phyloP scores from a whole-genome alignment of 345 rosid genomes.

The Eucalyptus guilfoylei region DNA sequence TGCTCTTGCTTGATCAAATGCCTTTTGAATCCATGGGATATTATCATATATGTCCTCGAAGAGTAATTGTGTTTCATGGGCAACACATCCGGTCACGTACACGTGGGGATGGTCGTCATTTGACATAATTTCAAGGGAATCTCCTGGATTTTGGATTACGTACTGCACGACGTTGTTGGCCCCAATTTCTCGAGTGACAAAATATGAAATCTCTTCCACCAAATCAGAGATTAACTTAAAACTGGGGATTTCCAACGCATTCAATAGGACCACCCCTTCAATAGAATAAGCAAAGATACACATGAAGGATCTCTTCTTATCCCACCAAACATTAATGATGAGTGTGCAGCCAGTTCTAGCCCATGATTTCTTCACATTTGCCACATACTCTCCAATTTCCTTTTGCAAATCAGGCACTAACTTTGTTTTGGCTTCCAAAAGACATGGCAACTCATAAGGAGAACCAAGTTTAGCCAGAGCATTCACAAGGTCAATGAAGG shows the following conservation, averaged over 20 bases:
- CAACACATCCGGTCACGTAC: too few relatives aligned
- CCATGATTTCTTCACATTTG: background rate
- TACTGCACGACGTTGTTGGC: background rate
- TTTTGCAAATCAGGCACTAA: background rate
- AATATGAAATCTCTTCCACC: background rate
- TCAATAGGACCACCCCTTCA: background rate
- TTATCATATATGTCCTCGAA: too few relatives aligned
- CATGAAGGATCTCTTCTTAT: too few relatives aligned
- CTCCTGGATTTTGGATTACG: too few relatives aligned
- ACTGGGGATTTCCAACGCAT: too few relatives aligned
- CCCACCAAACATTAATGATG: too few relatives aligned
- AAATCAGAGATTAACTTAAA: too few relatives aligned
- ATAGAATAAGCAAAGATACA: too few relatives aligned
- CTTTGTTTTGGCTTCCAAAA: accelerated
- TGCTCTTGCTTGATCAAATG: background rate
- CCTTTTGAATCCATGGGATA: background rate
- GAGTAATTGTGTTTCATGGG: background rate
- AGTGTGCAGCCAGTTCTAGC: background rate
- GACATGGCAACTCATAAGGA: accelerated
- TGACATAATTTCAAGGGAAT: too few relatives aligned
- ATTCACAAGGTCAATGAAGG: background rate
- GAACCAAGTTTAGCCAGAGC: background rate
- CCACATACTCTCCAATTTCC: background rate
- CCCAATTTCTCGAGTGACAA: background rate
- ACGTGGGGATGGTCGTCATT: too few relatives aligned